These are phyloP conservation scores for Pseudogymnoascus pannorum DNA, from an alignment of 2,329 filamentous ascomycete genomes.

Conservation along the genomic window DNA sequence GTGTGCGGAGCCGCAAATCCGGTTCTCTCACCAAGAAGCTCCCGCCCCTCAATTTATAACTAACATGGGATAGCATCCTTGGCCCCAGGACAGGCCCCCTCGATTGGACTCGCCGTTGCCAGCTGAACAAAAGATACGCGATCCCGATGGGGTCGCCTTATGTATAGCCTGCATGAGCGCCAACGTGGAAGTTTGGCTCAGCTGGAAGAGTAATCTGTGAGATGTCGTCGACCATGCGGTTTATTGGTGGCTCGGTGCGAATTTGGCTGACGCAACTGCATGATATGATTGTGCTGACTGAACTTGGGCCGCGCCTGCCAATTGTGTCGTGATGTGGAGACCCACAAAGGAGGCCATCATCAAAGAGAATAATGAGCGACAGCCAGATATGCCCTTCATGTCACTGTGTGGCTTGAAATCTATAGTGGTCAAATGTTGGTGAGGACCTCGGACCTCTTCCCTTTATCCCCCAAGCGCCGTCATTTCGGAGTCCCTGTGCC, in stretches of 20 bases:
- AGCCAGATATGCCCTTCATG: slow-evolving; percentile 1
- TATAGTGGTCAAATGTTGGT: slow-evolving; percentile 3
- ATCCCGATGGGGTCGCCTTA: slow-evolving; percentile 7
- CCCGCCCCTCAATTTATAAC: slow-evolving; percentile 5
- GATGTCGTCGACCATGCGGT: neutral
- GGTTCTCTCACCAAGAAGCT: neutral
- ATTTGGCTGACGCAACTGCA: slow-evolving; percentile 4
- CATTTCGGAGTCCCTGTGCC: neutral
- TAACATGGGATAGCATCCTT: slow-evolving; percentile 4
- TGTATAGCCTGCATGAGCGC: slow-evolving; percentile 7
- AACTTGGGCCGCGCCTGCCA: slow-evolving; percentile 1
- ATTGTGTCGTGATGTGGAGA: neutral
- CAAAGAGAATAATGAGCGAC: neutral
- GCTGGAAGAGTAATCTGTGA: neutral
- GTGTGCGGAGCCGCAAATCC: slow-evolving; percentile 1
- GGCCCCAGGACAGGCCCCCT: neutral
- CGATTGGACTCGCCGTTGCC: neutral
- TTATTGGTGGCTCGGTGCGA: slow-evolving; percentile 6
- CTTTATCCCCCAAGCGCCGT: neutral
- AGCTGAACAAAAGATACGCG: slow-evolving; percentile 8
- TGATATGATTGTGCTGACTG: slow-evolving; percentile 7
- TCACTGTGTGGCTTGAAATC: slow-evolving; percentile 5
- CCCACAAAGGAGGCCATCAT: slow-evolving; percentile 1
- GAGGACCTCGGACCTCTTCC: slow-evolving; percentile 2
- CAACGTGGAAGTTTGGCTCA: slow-evolving; percentile 2